phyloP scores from a whole-genome alignment of 78 protist species.

The Abeoforma whisleri region DNA sequence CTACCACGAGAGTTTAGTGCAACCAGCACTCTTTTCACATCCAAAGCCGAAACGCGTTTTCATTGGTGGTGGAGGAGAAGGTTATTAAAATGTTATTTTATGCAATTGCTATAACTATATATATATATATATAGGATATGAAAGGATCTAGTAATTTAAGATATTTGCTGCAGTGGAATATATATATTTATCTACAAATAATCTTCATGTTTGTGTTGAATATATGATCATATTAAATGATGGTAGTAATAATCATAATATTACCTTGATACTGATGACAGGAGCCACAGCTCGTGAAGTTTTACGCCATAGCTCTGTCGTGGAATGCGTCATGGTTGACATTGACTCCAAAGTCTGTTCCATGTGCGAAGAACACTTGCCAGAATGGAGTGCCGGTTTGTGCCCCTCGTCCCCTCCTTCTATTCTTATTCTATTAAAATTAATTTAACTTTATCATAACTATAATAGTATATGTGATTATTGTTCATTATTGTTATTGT shows the following conservation, averaged over 20 bases:
- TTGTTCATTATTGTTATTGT: too few species aligned
- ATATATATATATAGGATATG: too few species aligned
- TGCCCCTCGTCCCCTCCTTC: too few species aligned
- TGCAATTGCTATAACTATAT: too few species aligned
- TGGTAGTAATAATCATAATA: not conserved
- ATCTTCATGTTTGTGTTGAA: not conserved
- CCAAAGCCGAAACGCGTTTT: slow-evolving; percentile 48
- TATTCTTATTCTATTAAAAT: too few species aligned
- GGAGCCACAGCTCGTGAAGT: slow-evolving; percentile 63
- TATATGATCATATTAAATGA: not conserved
- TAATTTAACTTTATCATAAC: too few species aligned
- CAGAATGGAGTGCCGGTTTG: slow-evolving; percentile 44
- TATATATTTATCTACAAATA: too few species aligned
- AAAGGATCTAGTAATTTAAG: too few species aligned
- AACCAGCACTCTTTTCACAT: slow-evolving; percentile 57
- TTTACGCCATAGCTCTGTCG: slow-evolving; percentile 48
- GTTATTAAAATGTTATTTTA: not conserved
- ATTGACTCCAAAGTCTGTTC: slow-evolving; percentile 49
- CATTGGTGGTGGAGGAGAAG: slow-evolving; percentile 45
- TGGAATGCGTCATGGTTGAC: slow-evolving; percentile 53
- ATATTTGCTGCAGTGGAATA: too few species aligned
- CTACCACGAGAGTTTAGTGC: slow-evolving; percentile 61
- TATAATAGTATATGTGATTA: too few species aligned
- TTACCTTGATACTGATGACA: too few species aligned
- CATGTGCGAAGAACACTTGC: slow-evolving; percentile 51